A percentile compares a stretch with the other conserved stretches of the same genome.
These are phyloP conservation scores for Pterocarpus santalinus DNA, from an alignment of 306 rosid species.

Conservation along the genomic window DNA sequence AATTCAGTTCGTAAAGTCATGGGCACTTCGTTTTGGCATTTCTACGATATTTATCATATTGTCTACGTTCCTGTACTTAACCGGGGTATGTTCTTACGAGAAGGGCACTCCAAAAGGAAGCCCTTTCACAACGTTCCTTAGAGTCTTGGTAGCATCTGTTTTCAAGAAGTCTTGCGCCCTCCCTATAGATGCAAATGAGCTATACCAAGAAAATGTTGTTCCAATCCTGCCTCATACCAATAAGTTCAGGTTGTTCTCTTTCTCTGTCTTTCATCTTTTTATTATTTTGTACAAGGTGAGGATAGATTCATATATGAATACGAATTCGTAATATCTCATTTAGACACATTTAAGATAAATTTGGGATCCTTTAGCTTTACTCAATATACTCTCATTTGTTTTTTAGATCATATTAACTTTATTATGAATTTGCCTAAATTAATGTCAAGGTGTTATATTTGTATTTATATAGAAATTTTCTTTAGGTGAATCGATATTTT, in stretches of 20 bases:
- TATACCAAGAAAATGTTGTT: background rate
- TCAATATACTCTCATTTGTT: too few species aligned
- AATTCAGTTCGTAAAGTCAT: slow-evolving; percentile 37
- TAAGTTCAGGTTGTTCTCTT: slow-evolving; percentile 29
- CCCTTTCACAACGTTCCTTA: slow-evolving; percentile 38
- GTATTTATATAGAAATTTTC: too few species aligned
- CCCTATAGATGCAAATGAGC: slow-evolving; percentile 2
- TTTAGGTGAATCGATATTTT: too few species aligned
- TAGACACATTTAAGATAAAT: too few species aligned
- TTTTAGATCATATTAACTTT: too few species aligned
- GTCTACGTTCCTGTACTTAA: slow-evolving; percentile 42
- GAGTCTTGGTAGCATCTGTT: slow-evolving; percentile 45
- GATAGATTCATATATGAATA: too few species aligned
- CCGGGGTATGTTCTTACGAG: slow-evolving; percentile 5
- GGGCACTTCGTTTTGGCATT: slow-evolving; percentile 41
- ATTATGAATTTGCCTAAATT: too few species aligned
- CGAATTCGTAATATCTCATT: too few species aligned
- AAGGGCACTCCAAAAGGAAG: slow-evolving; percentile 34
- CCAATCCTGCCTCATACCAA: background rate
- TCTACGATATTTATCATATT: slow-evolving; percentile 17
- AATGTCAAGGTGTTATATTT: too few species aligned
- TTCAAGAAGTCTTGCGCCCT: slow-evolving; percentile 24
- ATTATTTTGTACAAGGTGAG: too few species aligned
- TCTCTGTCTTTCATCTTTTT: too few species aligned
- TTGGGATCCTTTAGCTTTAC: too few species aligned